Evolutionary conservation across 2,329 filamentous ascomycete species (phyloP), one percentile per base, ranked within the genome.

Genomic region (Talaromyces verruculosus): DNA sequence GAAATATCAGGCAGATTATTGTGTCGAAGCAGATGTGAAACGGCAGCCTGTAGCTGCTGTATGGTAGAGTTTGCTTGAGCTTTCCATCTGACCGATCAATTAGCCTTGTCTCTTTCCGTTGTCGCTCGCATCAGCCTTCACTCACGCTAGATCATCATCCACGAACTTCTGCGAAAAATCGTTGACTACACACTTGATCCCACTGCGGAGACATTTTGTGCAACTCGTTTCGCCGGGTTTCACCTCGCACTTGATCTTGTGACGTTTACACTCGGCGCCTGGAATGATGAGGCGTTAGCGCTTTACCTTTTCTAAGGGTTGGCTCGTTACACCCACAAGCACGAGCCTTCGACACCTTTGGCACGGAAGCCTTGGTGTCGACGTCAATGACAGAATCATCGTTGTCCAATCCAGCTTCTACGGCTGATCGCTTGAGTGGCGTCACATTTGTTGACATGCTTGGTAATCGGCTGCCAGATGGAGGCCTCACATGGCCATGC

Each of bases 241-340:
- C 68, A 85, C 80, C 65, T 83, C 80, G 71, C 84, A 86, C 70
- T 84, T 83, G 69, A 86, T 85, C 72, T 86, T 86, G 69, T 84
- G 82, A 25, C 79, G 79, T 68, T 84, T 83, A 67, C 83, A 85
- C 71, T 84, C 82, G 17, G 80, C 78, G 63, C 79, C 79, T 81
- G 61, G n/a, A 66, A 35, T 43, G 35, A 45, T 33, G 8, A 53
- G 8, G 28, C 7, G 28, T 60, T 45, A 60, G 39, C 25, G 39
- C 57, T 39, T 59, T n/a, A 30, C 6, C 13, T 28, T 43, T 59
- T 7, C 1, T 28, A 59, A 60, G 8, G 0, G 15, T n/a, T n/a
- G 22, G 3, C 17, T 45, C 1, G 2, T 25, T 22, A 45, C 22
- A 75, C 78, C 73, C 68, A 79, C 78, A 79, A 15, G 78, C 78